These are phyloP conservation scores for Saccharomycopsis capsularis DNA, from an alignment of 805 yeast species.

Conservation along the genomic window DNA sequence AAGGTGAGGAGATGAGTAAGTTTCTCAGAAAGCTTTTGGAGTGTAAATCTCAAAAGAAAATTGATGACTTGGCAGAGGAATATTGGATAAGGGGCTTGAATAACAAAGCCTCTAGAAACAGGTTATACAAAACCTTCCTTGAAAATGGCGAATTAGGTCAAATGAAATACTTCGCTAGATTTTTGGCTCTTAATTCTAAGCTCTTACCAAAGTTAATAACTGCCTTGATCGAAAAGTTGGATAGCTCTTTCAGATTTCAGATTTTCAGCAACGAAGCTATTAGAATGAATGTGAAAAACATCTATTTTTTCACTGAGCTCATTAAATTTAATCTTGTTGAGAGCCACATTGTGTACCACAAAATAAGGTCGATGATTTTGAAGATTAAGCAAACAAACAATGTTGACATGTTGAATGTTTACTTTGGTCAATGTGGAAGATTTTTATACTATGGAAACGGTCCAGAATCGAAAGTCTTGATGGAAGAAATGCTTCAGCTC, in stretches of 20 bases:
- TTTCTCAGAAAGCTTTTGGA: slow-evolving; percentile 39
- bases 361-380: slow-evolving; percentile 53
- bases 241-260: slow-evolving; percentile 54
- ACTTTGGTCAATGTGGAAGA: slow-evolving; percentile 70
- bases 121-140: slow-evolving; percentile 50
- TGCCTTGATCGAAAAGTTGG: slow-evolving; percentile 48
- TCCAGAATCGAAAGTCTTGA: slow-evolving; percentile 49
- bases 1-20: slow-evolving; percentile 30
- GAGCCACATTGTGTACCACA: slow-evolving; percentile 63
- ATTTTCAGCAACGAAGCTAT: slow-evolving; percentile 32
- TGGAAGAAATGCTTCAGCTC: slow-evolving; percentile 52
- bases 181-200: slow-evolving; percentile 53
- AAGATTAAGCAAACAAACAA: slow-evolving; percentile 46
- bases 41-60: slow-evolving; percentile 39
- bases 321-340: slow-evolving; percentile 72
- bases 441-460: slow-evolving; percentile 42
- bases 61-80: slow-evolving; percentile 41
- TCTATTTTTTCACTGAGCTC: slow-evolving; percentile 65
- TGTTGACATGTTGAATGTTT: slow-evolving; percentile 59
- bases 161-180: slow-evolving; percentile 51
- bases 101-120: slow-evolving; percentile 65
- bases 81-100: slow-evolving; percentile 48
- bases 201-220: slow-evolving; percentile 44
- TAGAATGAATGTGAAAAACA: slow-evolving; percentile 40
- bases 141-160: slow-evolving; percentile 41